Base-by-base conservation (phyloP, 805 yeast species). In the Metschnikowia bowlesiae region DNA sequence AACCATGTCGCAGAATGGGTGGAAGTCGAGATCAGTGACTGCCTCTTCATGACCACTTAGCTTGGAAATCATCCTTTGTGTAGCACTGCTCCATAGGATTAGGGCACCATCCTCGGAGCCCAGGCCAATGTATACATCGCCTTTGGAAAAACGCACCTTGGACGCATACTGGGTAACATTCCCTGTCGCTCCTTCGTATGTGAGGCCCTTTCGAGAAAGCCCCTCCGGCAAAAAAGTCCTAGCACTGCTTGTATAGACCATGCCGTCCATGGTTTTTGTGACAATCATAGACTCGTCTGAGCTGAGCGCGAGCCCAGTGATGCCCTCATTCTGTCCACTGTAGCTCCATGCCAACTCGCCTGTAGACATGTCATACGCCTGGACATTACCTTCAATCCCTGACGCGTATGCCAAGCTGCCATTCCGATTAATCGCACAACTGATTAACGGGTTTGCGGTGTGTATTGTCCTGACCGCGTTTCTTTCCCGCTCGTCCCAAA, bases 401-500 rank as follows among this genome's bases (percentile, higher is more conserved):
- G 84, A 70, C 5, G 81, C 72, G 56, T 73, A 87, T 4, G 85
- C 57, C 11, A 69, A 64, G 13, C 67, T 63, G 1, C 79, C 82
- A 39, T 65, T 64, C 2, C 62, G 58, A 53, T 66, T 70, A 13
- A 68, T 61, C 6, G 66, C 58, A 57, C 74, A 52, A 0, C 87
- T 71, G 18, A 86, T 64, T 0, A 87, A 57, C 0, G 96, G 94
- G 57, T 72, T 84, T 2, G 74, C 75, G 0, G 84, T 75, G 22
- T 67, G 62, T 48, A 81, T 66, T 8, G 56, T 58, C 2, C 62
- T 54, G 0, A 75, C 68, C 1, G 77, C 69, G 2, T 59, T 56
- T 56, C 80, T 84, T n/a, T 76, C 71, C 49, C 89, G 67, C 26
- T 71, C 65, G 56, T 88, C 96, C 92, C 92, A 88, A 1, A 84